Conservation (phyloP, 768 basidiomycete species). For the Clitopilus passeckerianus region DNA sequence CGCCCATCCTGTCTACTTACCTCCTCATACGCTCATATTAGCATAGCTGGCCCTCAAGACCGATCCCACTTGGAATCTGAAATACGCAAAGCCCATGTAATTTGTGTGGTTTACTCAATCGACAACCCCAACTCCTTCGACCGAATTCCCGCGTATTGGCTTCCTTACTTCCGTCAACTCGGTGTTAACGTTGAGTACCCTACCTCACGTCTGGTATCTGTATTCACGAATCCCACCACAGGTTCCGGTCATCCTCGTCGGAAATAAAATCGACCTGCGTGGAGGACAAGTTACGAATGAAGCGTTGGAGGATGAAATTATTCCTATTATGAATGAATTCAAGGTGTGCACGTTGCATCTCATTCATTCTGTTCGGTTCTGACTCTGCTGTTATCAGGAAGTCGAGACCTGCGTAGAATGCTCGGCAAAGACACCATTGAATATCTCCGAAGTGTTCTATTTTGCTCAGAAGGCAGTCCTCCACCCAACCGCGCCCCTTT, state of each 20-base stretch:
- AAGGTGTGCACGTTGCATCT: constrained; percentile 51
- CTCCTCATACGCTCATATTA: constrained; percentile 4
- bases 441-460: constrained; percentile 96
- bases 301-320: constrained; percentile 89
- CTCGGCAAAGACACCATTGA: constrained; percentile 85
- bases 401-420: constrained; percentile 98
- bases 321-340: constrained; percentile 98
- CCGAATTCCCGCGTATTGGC: constrained; percentile 96
- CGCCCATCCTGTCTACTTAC: constrained; percentile 19
- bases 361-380: constrained; percentile 6
- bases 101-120: constrained; percentile 95
- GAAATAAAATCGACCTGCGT: constrained; percentile 96
- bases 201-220: background rate
- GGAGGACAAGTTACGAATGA: constrained; percentile 93
- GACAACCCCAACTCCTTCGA: constrained; percentile 97
- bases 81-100: constrained; percentile 96
- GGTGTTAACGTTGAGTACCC: constrained; percentile 79
- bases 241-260: constrained; percentile 96
- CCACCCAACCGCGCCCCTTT: constrained; percentile 94
- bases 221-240: constrained; percentile 22
- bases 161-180: constrained; percentile 90
- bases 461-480: constrained; percentile 98
- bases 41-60: constrained; percentile 78
- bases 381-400: constrained; percentile 53
- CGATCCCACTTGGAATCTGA: constrained; percentile 87